Evolutionary conservation across 2,329 filamentous ascomycete genomes (phyloP).

Genomic region (Hypoxylon sp.): DNA sequence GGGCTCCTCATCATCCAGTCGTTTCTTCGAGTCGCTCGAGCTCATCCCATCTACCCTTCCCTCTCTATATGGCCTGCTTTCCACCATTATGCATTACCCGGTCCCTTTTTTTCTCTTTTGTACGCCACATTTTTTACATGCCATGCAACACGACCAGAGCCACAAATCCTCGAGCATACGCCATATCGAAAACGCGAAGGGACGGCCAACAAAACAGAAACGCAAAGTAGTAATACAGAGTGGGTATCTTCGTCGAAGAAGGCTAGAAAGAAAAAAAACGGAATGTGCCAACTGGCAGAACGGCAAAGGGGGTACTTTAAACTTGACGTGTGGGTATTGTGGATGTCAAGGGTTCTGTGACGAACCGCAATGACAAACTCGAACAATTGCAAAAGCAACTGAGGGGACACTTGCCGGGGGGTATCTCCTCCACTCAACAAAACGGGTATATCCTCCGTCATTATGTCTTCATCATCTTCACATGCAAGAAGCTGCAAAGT

Average conservation of each 20-base stretch:
- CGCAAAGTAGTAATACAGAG: constrained; percentile 39
- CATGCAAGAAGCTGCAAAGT: constrained; percentile 9
- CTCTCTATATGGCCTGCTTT: constrained; percentile 8
- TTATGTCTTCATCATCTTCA: constrained; percentile 16
- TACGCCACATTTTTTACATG: constrained; percentile 29
- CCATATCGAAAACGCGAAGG: constrained; percentile 14
- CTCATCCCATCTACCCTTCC: constrained; percentile 21
- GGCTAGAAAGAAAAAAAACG: constrained; percentile 19
- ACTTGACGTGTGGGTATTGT: constrained; percentile 39
- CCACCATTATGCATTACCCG: constrained; percentile 27
- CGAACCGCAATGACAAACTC: constrained; percentile 20
- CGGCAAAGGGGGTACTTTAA: constrained; percentile 17
- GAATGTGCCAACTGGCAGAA: constrained; percentile 14
- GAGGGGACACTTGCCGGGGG: constrained; percentile 21
- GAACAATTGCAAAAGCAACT: constrained; percentile 13
- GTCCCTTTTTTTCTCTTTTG: constrained; percentile 27
- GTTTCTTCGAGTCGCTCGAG: constrained; percentile 20
- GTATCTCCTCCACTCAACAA: constrained; percentile 33
- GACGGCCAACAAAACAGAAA: neutral
- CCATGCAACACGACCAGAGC: constrained; percentile 18
- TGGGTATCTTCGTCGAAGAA: constrained; percentile 39
- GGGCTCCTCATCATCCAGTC: constrained; percentile 32
- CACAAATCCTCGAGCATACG: constrained; percentile 8
- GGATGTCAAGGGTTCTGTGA: constrained; percentile 18
- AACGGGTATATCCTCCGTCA: constrained; percentile 37